Percentiles rank a stretch among this genome's conserved stretches.
phyloP scores from a whole-genome alignment of 2,329 filamentous ascomycete genomes.

The Alternaria viburni region DNA sequence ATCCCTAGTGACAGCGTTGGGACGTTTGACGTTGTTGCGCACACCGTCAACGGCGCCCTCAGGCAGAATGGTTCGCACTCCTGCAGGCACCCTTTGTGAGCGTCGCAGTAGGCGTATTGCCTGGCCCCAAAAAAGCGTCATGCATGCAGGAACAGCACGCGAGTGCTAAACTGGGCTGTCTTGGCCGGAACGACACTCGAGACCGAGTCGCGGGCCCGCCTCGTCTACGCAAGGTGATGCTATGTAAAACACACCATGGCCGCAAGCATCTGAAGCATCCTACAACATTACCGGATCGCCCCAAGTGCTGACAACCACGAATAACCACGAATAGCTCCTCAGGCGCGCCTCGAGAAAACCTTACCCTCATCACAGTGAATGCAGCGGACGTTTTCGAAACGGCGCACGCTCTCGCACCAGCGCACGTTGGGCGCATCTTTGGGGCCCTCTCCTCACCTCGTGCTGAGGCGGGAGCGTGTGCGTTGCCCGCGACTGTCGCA shows the following conservation, averaged over 20 bases:
- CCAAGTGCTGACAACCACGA: slow-evolving; percentile 18
- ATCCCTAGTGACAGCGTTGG: background rate
- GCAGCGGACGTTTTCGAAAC: background rate
- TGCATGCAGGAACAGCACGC: slow-evolving; percentile 26
- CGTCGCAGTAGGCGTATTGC: slow-evolving; percentile 16
- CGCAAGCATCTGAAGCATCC: slow-evolving; percentile 20
- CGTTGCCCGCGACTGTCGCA: slow-evolving; percentile 39
- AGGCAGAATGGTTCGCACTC: background rate
- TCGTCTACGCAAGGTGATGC: slow-evolving; percentile 17
- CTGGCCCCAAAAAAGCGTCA: slow-evolving; percentile 10
- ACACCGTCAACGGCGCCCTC: background rate
- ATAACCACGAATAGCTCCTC: slow-evolving; percentile 1
- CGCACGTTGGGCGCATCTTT: slow-evolving; percentile 8
- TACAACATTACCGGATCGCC: background rate
- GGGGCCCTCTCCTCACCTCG: slow-evolving; percentile 23
- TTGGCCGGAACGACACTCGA: slow-evolving; percentile 19
- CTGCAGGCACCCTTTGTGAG: background rate
- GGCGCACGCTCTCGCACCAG: background rate
- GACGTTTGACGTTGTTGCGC: background rate
- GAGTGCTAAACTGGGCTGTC: slow-evolving; percentile 21
- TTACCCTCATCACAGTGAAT: background rate
- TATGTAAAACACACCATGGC: slow-evolving; percentile 27
- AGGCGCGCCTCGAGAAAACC: background rate
- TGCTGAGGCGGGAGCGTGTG: slow-evolving; percentile 38
- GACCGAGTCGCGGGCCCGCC: slow-evolving; percentile 25